These are phyloP conservation scores for Cardiospermum halicacabum DNA, from an alignment of 345 rosid genomes.

Conservation along the genomic window DNA sequence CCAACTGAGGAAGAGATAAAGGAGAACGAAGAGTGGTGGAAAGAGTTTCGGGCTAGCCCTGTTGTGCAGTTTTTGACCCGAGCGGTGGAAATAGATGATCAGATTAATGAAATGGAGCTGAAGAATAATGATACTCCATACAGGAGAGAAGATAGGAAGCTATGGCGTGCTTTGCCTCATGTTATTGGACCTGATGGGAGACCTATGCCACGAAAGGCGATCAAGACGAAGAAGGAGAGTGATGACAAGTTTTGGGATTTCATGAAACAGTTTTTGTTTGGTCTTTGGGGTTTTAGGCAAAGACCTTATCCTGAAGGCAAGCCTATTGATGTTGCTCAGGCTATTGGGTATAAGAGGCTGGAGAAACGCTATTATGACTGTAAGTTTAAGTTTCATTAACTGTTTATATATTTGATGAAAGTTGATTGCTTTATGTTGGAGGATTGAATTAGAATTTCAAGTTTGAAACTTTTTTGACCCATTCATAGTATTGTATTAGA, in stretches of 20 bases:
- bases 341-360: constrained; percentile 77
- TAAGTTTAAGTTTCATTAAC: constrained; percentile 25
- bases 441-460: too few relatives aligned
- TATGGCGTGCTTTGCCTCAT: constrained; percentile 70
- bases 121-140: constrained; percentile 53
- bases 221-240: constrained; percentile 60
- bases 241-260: constrained; percentile 96
- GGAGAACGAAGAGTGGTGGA: constrained; percentile 78
- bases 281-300: constrained; percentile 90
- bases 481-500: too few relatives aligned
- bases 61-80: constrained; percentile 60
- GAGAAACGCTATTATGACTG: constrained; percentile 90
- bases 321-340: constrained; percentile 89
- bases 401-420: neutral
- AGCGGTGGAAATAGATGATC: constrained; percentile 56
- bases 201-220: constrained; percentile 87
- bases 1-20: constrained; percentile 57
- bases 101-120: constrained; percentile 57
- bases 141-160: constrained; percentile 58
- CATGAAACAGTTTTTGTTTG: constrained; percentile 68
- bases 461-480: too few relatives aligned
- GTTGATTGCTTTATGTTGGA: neutral
- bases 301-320: constrained; percentile 81
- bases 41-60: constrained; percentile 52
- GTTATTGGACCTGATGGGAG: constrained; percentile 76